Percentiles rank a stretch among this genome's conserved stretches.
These are phyloP conservation scores for Bacidia gigantensis DNA, from an alignment of 495 filamentous ascomycete genomes.

Conservation along the genomic window DNA sequence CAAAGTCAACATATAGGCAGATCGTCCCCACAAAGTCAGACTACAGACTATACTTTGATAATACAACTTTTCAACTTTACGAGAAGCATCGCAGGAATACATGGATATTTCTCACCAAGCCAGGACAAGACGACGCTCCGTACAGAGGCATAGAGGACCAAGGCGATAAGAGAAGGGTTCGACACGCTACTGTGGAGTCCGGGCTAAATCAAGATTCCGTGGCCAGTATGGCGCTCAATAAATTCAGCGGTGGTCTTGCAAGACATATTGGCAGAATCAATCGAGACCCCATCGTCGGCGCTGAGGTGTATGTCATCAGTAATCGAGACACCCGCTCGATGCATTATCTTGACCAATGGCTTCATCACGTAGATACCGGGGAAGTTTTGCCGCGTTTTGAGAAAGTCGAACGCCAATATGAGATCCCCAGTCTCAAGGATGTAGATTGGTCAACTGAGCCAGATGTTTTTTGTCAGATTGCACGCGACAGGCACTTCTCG, in stretches of 20 bases:
- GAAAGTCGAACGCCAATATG: constrained; percentile 26
- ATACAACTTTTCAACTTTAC: constrained; percentile 31
- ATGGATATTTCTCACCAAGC: constrained; percentile 28
- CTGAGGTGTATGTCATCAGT: constrained; percentile 39
- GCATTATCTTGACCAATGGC: constrained; percentile 35
- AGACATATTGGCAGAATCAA: constrained; percentile 32
- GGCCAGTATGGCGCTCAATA: constrained; percentile 33
- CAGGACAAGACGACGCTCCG: constrained; percentile 24
- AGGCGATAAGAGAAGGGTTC: constrained; percentile 23
- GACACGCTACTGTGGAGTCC: constrained; percentile 27
- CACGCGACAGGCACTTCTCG: constrained; percentile 18
- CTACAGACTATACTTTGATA: constrained; percentile 33
- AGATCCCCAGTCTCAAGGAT: constrained; percentile 16
- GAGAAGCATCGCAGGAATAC: constrained; percentile 28
- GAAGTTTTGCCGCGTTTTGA: constrained; percentile 33
- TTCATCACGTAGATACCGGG: constrained; percentile 32
- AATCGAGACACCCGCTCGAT: constrained; percentile 36
- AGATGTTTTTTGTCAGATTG: constrained; percentile 20
- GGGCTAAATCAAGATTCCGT: constrained; percentile 29
- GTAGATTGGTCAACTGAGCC: constrained; percentile 24
- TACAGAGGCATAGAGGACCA: constrained; percentile 9
- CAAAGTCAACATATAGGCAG: constrained; percentile 22
- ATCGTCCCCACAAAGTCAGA: constrained; percentile 30
- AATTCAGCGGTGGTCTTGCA: constrained; percentile 29
- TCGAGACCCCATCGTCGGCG: constrained; percentile 26